Base-by-base conservation (phyloP, 495 filamentous ascomycete species). In the Penicillium canariense region DNA sequence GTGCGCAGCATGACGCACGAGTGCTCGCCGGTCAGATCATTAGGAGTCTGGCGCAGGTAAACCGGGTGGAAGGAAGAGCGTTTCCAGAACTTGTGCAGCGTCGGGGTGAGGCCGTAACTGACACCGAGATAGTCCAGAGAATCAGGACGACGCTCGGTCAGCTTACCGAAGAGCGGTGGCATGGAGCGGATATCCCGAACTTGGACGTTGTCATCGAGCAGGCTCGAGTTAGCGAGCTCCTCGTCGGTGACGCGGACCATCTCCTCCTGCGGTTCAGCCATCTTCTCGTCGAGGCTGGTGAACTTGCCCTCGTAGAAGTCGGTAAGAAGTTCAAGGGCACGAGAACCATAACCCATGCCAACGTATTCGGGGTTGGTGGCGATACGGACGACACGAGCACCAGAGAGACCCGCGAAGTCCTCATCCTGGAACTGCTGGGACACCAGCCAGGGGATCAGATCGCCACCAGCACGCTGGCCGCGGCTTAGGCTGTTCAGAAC, bases 361-460 rank as follows among this genome's bases (percentile, higher is more conserved):
- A 79, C 79, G 61, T 96, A 97, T 44, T 97, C 92, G 0, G 95
- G 95, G 67, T 97, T 95, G 1, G 94, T 97, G 6, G 95, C 95
- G 54, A 99, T 97, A 18, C 95, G 87, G 25, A 99, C 91, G 36
- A 99, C 76, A 27, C 95, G 84, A 30, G 93, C 95, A 32, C 95
- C 95, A 6, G 91, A 96, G 14, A 97, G 81, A 52, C 88, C 86
- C 22, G 94, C 94, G 61, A 99, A 99, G 50, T 96, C 89, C 58
- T 96, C 90, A 61, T 99, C 95, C 67, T 97, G 95, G 75, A 96
- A 99, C 70, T 99, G 95, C 68, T 97, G 94, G 67, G 89, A 93
- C 49, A 99, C 89, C 36, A 97, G 81, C 95, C 95, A 99, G 1
- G 95, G 95, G 47, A 99, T 99, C 40, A 99, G 76, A 68, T 99